Base-by-base conservation (phyloP, 306 rosid species). In the Dalbergia cultrata region DNA sequence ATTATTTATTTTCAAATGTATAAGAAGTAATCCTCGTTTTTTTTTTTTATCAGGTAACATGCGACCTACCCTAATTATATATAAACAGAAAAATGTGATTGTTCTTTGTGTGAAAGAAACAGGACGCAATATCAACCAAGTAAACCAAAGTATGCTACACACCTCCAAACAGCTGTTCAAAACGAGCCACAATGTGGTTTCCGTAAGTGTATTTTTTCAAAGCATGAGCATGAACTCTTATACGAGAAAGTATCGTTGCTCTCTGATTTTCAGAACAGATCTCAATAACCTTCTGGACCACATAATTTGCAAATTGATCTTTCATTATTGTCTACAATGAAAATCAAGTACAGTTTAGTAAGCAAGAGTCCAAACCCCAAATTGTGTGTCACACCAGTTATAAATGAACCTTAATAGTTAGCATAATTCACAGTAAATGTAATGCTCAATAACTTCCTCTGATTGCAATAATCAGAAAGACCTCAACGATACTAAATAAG, bases 191-290 rank as follows among this genome's bases (percentile, higher is more conserved):
- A 45, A 91, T 91, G 87, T 91, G 95, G 74, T 91, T 91, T 77
- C 93, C 93, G 0, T 91, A 91, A n/a, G 95, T 91, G 79, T 91
- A 89, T 81, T 91, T 91, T 91, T 91, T 91, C 88, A 91, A 79
- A 67, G 93, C 93, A 79, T 84, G 86, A 9, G 88, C 84, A 82
- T 91, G 90, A 67, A 82, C 75, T 80, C 90, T 89, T 56, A 87
- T 80, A 37, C 82, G 86, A 80, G 82, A 81, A 50, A 87, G 87
- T 73, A 91, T 62, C 54, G 59, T 61, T 31, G 71, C 81, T 72
- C 78, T 85, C 50, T 91, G 92, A 70, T 82, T 84, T 63, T 91
- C 91, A 8, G 89, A 70, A 77, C 95, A 88, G 39, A 86, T 89
- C 41, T 91, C 91, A 80, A 91, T 83, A 65, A 87, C 82, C 87